A percentile compares a stretch with the other conserved stretches of the same genome.
phyloP scores from a whole-genome alignment of 768 basidiomycete species.

The Tulasnella sp. region DNA sequence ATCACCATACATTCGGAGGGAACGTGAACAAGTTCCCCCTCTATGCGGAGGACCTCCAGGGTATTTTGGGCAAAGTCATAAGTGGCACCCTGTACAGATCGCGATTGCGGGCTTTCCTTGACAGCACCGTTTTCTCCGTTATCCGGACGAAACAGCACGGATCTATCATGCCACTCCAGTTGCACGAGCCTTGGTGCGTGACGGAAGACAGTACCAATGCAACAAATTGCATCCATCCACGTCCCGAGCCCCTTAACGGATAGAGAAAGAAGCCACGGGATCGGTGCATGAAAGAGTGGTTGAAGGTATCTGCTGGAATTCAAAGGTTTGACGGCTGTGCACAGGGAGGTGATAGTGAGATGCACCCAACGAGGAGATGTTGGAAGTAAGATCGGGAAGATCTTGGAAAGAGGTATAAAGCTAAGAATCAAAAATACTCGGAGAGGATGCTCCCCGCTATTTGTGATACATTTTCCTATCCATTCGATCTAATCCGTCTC shows the following conservation, averaged over 20 bases:
- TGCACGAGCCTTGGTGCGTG: background rate
- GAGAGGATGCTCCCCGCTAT: background rate
- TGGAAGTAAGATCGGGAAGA: background rate
- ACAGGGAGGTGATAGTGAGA: background rate
- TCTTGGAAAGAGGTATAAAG: background rate
- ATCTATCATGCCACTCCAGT: background rate
- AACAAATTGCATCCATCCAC: no score
- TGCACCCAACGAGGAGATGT: background rate
- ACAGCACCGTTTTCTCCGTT: background rate
- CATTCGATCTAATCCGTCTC: background rate
- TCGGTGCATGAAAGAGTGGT: background rate
- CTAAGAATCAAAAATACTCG: background rate
- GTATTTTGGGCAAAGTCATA: background rate
- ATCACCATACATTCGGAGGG: background rate
- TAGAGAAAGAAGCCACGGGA: background rate
- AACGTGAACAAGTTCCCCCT: background rate
- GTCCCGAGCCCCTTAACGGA: background rate
- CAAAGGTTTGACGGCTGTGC: background rate
- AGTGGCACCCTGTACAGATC: background rate
- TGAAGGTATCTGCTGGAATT: background rate
- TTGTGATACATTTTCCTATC: background rate
- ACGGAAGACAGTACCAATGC: background rate
- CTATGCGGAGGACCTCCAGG: background rate
- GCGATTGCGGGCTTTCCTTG: background rate
- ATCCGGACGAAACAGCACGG: background rate